Evolutionary conservation across 1,284 basidiomycete genomes (phyloP), one percentile per base, ranked within the genome.

Genomic region (Cryptococcus jaspeensis): DNA sequence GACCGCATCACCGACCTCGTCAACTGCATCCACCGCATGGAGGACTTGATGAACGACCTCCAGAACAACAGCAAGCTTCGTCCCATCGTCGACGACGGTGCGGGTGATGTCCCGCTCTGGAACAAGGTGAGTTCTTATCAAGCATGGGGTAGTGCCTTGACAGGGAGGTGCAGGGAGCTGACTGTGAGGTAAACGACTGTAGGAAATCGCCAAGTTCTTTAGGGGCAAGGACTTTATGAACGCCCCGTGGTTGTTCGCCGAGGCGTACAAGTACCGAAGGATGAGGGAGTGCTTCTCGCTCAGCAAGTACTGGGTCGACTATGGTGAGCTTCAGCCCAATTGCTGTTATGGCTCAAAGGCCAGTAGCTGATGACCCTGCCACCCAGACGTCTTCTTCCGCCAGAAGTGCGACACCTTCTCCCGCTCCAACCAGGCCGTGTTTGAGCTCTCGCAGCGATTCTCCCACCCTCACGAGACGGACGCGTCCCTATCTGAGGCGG

Each of bases 191-290:
- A 37, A 32, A 25, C 37, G 35, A 50, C n/a, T 11, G 23, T 43
- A 73, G 74, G 89, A 91, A 75, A 92, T 93, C 51, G 89, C 90
- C 43, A 90, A 89, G 73, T 96, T 86, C 77, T 96, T 96, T 81
- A 87, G 90, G 78, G 92, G 91, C 58, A 95, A 95, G 78, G 89
- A 94, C 76, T 98, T 96, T 71, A 95, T 96, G 91, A 94, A 92
- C 59, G 79, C 91, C 0, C 91, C 91, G 7, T 94, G 92, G 92
- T 80, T 95, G 22, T 95, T 95, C 68, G 95, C 95, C 48, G 94
- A 97, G 77, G 93, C 94, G 16, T 97, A 97, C 84, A 97, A 97
- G 79, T 97, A 97, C 79, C 89, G 94, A 69, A 87, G 92, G 64
- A 83, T 99, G 55, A 91, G 92, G 63, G 94, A 97, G 77, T 94